These are phyloP conservation scores for Aspergillus sp. DNA, from an alignment of 2,329 filamentous ascomycete species.

Conservation along the genomic window DNA sequence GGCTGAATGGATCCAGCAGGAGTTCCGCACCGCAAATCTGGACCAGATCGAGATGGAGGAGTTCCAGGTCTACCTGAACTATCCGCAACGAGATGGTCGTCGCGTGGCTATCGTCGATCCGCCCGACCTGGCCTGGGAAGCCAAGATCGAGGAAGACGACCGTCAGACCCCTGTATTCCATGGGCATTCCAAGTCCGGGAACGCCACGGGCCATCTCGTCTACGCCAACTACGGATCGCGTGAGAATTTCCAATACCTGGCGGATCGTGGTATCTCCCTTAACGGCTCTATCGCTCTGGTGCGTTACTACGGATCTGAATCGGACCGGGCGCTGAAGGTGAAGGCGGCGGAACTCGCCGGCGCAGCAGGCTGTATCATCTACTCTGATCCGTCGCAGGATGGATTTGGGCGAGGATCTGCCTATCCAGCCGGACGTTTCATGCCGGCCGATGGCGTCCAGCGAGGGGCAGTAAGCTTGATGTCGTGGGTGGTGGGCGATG, in stretches of 20 bases:
- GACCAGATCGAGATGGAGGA: constrained; percentile 69
- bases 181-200: constrained; percentile 76
- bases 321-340: constrained; percentile 69
- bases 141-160: constrained; percentile 73
- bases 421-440: constrained; percentile 68
- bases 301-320: constrained; percentile 66
- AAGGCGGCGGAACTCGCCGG: constrained; percentile 83
- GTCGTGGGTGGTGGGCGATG: constrained; percentile 79
- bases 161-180: constrained; percentile 75
- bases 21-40: constrained; percentile 64
- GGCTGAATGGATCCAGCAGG: constrained; percentile 72
- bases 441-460: constrained; percentile 75
- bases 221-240: constrained; percentile 88
- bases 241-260: constrained; percentile 69
- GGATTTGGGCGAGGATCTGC: constrained; percentile 65
- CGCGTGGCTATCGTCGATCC: constrained; percentile 70
- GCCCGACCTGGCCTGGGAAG: constrained; percentile 64
- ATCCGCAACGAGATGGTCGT: constrained; percentile 68
- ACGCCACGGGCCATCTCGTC: constrained; percentile 75
- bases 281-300: constrained; percentile 78
- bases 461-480: constrained; percentile 71
- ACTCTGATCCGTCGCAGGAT: constrained; percentile 81
- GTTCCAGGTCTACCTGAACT: constrained; percentile 87
- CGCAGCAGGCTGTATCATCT: constrained; percentile 80
- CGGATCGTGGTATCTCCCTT: constrained; percentile 62